Base-by-base conservation (phyloP, 192 early-diverging fungal genomes). In the Coemansia sp. region DNA sequence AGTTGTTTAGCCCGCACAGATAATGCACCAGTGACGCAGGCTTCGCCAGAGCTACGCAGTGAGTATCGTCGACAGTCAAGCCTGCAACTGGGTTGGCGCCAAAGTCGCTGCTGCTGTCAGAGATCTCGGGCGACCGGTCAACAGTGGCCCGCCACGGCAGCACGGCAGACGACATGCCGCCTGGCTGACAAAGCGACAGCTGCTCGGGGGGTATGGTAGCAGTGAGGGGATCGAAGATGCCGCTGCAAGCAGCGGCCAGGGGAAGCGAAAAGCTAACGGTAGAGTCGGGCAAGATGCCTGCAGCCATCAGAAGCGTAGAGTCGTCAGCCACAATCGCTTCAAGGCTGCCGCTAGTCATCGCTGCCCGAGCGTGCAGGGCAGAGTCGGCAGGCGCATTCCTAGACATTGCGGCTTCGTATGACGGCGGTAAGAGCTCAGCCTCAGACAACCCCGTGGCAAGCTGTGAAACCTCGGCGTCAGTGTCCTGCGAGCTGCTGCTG, bases 1-100 rank as follows among this genome's bases (percentile, higher is more conserved):
- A 74, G 70, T 95, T 95, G 46, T 75, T 77, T 56, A 95, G 84
- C 3, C 94, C 94, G 65, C 86, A 88, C 4, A 86, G 69, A 42
- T 88, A 89, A 41, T 79, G 77, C 32, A 45, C 67, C 3, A 67
- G 67, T 8, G 71, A 11, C 10, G 29, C 34, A 12, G 69, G 10
- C 5, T 12, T 32, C 17, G 67, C 62, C 8, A 34, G 55, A 32
- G 32, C 60, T 27, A 58, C 36, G 61, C 46, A 9, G 12, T 40
- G 34, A 2, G 61, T 13, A 15, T 61, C 45, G 56, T 12, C 44
- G 9, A 29, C 22, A 3, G 24, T 15, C 1, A 17, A 56, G 20
- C 29, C 38, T n/a, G n/a, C 41, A 11, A 46, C 65, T 40, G 46
- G 38, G 65, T 39, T 66, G 36, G 38, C 67, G 19, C 40, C 55